A percentile compares a stretch with the other conserved stretches of the same genome.
These are phyloP conservation scores for Periglandula ipomoeae DNA, from an alignment of 2,329 filamentous ascomycete species.

Conservation along the genomic window DNA sequence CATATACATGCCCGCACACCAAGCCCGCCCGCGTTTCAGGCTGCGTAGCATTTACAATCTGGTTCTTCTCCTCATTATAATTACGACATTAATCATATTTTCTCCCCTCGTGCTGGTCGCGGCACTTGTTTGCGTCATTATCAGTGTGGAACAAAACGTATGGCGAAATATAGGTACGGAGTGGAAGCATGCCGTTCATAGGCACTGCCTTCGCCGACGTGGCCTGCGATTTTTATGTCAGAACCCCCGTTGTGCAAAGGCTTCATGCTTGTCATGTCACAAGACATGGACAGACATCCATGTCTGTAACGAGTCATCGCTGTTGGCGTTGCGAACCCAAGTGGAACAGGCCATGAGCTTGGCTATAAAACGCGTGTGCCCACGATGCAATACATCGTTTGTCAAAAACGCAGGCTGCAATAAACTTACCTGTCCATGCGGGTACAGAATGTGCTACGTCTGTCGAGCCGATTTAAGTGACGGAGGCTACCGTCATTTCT, in stretches of 20 bases:
- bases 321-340: slow-evolving; percentile 74
- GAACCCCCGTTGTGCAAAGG: slow-evolving; percentile 54
- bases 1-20: slow-evolving; percentile 50
- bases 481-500: slow-evolving; percentile 89
- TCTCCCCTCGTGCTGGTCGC: slow-evolving; percentile 41
- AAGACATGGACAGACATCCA: slow-evolving; percentile 85
- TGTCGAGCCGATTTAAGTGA: slow-evolving; percentile 68
- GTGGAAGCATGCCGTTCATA: slow-evolving; percentile 51
- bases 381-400: slow-evolving; percentile 81
- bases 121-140: slow-evolving; percentile 33
- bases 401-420: slow-evolving; percentile 94
- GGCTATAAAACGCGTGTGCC: slow-evolving; percentile 91
- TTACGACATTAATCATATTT: slow-evolving; percentile 47
- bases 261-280: slow-evolving; percentile 73
- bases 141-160: slow-evolving; percentile 33
- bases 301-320: slow-evolving; percentile 76
- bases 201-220: slow-evolving; percentile 60
- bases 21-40: slow-evolving; percentile 48
- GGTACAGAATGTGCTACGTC: slow-evolving; percentile 97
- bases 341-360: slow-evolving; percentile 90
- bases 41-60: slow-evolving; percentile 39
- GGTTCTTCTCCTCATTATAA: slow-evolving; percentile 41
- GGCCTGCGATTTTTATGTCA: slow-evolving; percentile 72
- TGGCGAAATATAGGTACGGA: slow-evolving; percentile 33
- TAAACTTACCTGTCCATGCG: slow-evolving; percentile 90